Evolutionary conservation across 257 asterid species (phyloP), one percentile per base, ranked within the genome.

Genomic region (Thymus mandschuricus): DNA sequence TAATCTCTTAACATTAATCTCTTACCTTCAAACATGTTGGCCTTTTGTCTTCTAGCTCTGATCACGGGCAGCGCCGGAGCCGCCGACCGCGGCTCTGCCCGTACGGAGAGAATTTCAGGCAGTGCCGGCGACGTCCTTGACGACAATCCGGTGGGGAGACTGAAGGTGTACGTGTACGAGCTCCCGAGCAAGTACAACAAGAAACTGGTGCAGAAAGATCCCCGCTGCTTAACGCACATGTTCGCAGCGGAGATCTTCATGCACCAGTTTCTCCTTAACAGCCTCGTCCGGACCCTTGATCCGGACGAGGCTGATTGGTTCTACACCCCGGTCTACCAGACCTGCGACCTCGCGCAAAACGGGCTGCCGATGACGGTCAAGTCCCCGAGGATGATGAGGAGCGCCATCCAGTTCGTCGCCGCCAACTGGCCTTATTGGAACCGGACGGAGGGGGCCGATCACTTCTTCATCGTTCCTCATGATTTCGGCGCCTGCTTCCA

Each of bases 401-500:
- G 94, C 67, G 97, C 97, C 15, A 85, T 91, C 75, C 92, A 86
- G 76, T 96, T 91, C 71, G 81, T 91, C 70, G 75, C 97, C 4
- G 79, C 92, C 52, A 86, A 81, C 74, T 88, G 92, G 94, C 97
- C 92, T 21, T 84, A 76, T 75, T 91, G 97, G 97, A 91, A 91
- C 55, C 81, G 89, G 69, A 86, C 95, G 10, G 94, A 85, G 74
- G 97, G 96, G 43, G 96, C 92, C n/a, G 91, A 91, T 85, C 96
- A 91, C 75, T 88, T 91, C 84, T 88, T 91, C 59, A 85, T 91
- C n/a, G 86, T 78, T 50, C 96, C 97, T 12, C 97, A 90, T 77
- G 97, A 90, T 82, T 90, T 90, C 70, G 97, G 94, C 34, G 94
- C 97, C 21, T 90, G 97, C 80, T 90, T 90, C 65, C 97, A 90